Evolutionary conservation across 306 rosid genomes (phyloP).

Genomic region (Prunus mongolica): DNA sequence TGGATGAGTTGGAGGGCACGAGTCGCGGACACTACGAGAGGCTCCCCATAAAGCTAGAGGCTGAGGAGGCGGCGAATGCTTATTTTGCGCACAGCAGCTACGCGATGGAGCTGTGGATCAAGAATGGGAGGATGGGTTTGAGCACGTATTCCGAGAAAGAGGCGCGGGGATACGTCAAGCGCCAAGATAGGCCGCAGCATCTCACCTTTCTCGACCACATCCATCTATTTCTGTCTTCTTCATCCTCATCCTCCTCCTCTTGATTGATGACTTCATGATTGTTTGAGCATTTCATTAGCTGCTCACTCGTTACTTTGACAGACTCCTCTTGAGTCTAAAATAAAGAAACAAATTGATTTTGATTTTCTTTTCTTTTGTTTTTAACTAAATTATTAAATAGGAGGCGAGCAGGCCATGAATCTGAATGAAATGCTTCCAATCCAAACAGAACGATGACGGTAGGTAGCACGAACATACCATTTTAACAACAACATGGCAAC

Average conservation of each 20-base stretch:
- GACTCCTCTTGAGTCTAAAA: no score
- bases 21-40: slow-evolving; percentile 59
- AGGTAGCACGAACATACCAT: no score
- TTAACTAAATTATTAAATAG: no score
- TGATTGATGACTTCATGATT: no score
- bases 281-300: no score
- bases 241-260: not conserved
- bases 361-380: no score
- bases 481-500: no score
- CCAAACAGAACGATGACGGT: no score
- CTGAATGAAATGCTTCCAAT: no score
- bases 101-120: slow-evolving; percentile 66
- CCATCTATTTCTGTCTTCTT: slow-evolving; percentile 38
- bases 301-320: no score
- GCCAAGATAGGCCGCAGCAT: slow-evolving; percentile 73
- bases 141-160: slow-evolving; percentile 52
- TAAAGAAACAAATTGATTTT: no score
- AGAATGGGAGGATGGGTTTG: slow-evolving; percentile 45
- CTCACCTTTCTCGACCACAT: slow-evolving; percentile 73
- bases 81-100: slow-evolving; percentile 61
- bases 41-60: slow-evolving; percentile 36
- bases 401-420: no score
- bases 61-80: slow-evolving; percentile 44
- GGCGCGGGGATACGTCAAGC: slow-evolving; percentile 63
- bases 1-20: slow-evolving; percentile 70